Percentiles rank a stretch among this genome's conserved stretches.
Conservation (phyloP, 305 asterid genomes). For the Petunia hybrid region DNA sequence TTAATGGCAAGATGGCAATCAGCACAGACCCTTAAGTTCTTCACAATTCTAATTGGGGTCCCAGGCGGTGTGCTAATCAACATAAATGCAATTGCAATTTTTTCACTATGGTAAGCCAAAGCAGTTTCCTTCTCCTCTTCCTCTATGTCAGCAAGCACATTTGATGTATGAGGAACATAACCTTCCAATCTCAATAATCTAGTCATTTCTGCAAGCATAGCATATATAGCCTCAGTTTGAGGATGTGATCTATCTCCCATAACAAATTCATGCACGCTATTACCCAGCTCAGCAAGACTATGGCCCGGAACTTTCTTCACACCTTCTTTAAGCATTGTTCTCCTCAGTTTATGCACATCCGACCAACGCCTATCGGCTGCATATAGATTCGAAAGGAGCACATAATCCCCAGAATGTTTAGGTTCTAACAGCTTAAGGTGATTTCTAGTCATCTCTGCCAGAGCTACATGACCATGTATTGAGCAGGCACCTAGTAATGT, state of each 20-base stretch:
- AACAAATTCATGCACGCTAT: slow-evolving; percentile 66
- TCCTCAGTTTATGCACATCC: slow-evolving; percentile 68
- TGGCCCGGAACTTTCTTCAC: slow-evolving; percentile 83
- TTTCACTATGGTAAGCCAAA: slow-evolving; percentile 86
- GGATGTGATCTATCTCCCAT: slow-evolving; percentile 86
- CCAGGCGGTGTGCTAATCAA: slow-evolving; percentile 73
- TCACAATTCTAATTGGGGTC: slow-evolving; percentile 69
- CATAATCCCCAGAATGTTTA: slow-evolving; percentile 79
- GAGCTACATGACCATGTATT: slow-evolving; percentile 55
- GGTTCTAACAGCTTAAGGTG: slow-evolving; percentile 67
- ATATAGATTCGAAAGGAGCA: slow-evolving; percentile 84
- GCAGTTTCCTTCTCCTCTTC: slow-evolving; percentile 96
- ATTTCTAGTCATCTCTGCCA: slow-evolving; percentile 69
- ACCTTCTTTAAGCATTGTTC: slow-evolving; percentile 71
- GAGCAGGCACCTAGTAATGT: slow-evolving; percentile 84
- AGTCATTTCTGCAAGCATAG: slow-evolving; percentile 84
- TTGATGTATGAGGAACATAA: slow-evolving; percentile 75
- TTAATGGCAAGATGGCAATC: slow-evolving; percentile 89
- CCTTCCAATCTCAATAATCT: slow-evolving; percentile 74
- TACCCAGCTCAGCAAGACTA: slow-evolving; percentile 83
- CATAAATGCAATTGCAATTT: slow-evolving; percentile 82
- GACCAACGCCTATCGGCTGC: slow-evolving; percentile 88
- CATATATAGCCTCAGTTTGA: slow-evolving; percentile 67
- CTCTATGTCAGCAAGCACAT: slow-evolving; percentile 87
- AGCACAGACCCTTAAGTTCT: slow-evolving; percentile 86